These are phyloP conservation scores for Rutstroemia sp. DNA, from an alignment of 2,329 filamentous ascomycete genomes.

Conservation along the genomic window DNA sequence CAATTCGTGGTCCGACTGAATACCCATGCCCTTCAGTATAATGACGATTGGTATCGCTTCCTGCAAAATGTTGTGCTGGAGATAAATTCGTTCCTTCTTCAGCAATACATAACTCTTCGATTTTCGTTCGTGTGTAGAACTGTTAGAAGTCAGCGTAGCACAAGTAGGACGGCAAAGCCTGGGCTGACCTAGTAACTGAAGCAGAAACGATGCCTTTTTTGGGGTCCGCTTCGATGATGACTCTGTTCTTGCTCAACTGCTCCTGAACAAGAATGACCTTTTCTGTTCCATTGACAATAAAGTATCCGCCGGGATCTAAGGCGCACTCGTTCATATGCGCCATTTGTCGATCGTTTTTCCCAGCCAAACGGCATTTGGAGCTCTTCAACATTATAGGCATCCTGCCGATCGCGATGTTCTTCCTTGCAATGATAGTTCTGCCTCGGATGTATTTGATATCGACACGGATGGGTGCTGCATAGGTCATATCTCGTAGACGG, in stretches of 20 bases:
- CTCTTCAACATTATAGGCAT: conserved; percentile 97
- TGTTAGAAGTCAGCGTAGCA: conserved; percentile 31
- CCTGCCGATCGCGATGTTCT: conserved; percentile 74
- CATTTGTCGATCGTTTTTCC: conserved; percentile 83
- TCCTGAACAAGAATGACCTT: conserved; percentile 99
- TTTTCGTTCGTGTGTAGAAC: conserved; percentile 95
- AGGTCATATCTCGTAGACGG: conserved; percentile 93
- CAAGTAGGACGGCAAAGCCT: conserved; percentile 16
- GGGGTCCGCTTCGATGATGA: conserved; percentile 88
- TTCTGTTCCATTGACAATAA: conserved; percentile 94
- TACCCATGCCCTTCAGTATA: conserved; percentile 84
- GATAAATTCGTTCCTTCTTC: conserved; percentile 84
- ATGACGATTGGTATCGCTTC: conserved; percentile 96
- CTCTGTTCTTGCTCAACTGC: conserved; percentile 96
- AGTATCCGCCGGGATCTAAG: conserved; percentile 93
- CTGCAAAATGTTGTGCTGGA: conserved; percentile 87
- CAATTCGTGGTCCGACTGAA: conserved; percentile 92
- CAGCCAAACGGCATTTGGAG: conserved; percentile 80
- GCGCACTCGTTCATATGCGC: conserved; percentile 90
- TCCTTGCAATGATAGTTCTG: conserved; percentile 64
- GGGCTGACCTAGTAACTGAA: conserved; percentile 65
- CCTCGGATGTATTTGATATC: conserved; percentile 88
- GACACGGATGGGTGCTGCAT: conserved; percentile 87
- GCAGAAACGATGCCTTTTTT: conserved; percentile 93
- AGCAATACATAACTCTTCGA: conserved; percentile 94